Conservation (phyloP, 768 basidiomycete species). For the Xerocomellus amylosporus region DNA sequence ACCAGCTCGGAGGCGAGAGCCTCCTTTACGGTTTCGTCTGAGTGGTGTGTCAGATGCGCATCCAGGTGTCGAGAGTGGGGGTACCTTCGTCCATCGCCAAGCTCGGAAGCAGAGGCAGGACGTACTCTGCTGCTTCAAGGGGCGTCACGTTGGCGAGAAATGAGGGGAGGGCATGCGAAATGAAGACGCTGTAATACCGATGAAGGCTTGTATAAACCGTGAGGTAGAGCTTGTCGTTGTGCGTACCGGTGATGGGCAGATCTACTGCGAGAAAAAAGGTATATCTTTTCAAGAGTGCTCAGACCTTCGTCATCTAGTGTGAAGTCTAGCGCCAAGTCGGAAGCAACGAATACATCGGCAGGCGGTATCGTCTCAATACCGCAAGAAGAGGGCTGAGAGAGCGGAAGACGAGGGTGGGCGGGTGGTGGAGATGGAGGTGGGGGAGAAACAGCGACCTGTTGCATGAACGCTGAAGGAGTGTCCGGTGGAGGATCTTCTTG, state of each 20-base stretch:
- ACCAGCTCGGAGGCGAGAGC: slow-evolving; percentile 80
- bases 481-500: slow-evolving; percentile 35
- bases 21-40: slow-evolving; percentile 87
- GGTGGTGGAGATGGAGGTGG: slow-evolving; percentile 27
- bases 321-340: slow-evolving; percentile 37
- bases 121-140: slow-evolving; percentile 88
- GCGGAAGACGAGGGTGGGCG: slow-evolving; percentile 18
- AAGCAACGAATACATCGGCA: slow-evolving; percentile 24
- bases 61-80: slow-evolving; percentile 5
- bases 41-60: slow-evolving; percentile 9
- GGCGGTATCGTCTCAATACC: slow-evolving; percentile 28
- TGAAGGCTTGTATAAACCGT: slow-evolving; percentile 8
- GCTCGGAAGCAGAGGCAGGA: slow-evolving; percentile 82
- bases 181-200: slow-evolving; percentile 62
- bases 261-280: slow-evolving; percentile 80
- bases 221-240: neutral
- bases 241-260: slow-evolving; percentile 56
- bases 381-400: slow-evolving; percentile 26
- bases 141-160: slow-evolving; percentile 76
- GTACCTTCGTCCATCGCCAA: slow-evolving; percentile 85
- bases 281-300: slow-evolving; percentile 86
- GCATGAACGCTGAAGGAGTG: slow-evolving; percentile 17
- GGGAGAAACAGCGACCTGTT: slow-evolving; percentile 17
- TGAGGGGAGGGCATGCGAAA: slow-evolving; percentile 77
- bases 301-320: slow-evolving; percentile 76